These are phyloP conservation scores for Zoysia matrella DNA, from an alignment of 202 grass and related monocot genomes.

Conservation along the genomic window DNA sequence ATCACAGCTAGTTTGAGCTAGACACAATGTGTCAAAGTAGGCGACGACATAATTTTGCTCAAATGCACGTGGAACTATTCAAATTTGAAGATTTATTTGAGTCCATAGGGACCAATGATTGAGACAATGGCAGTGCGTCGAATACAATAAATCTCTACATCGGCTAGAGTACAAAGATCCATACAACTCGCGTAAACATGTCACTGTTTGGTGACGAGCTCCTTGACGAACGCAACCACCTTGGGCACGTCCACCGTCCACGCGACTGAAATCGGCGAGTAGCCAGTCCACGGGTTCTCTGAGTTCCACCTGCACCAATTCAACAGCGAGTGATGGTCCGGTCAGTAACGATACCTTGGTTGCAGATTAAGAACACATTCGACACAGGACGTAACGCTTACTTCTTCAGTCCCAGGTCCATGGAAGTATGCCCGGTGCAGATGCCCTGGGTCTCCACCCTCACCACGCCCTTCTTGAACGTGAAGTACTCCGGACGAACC, in stretches of 20 bases:
- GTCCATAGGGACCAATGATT: too few relatives aligned
- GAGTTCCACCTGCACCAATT: constrained; percentile 65
- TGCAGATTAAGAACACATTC: not conserved
- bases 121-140: not conserved
- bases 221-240: constrained; percentile 66
- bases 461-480: constrained; percentile 30
- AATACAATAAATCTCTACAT: constrained; percentile 18
- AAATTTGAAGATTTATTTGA: too few relatives aligned
- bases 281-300: constrained; percentile 69
- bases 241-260: constrained; percentile 80
- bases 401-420: constrained; percentile 82
- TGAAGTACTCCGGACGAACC: constrained; percentile 71
- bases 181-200: not conserved
- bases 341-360: too few relatives aligned
- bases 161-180: not conserved
- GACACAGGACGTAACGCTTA: not conserved
- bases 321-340: not conserved
- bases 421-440: constrained; percentile 74
- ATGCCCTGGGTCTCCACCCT: constrained; percentile 89
- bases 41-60: too few relatives aligned
- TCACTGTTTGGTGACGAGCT: constrained; percentile 60
- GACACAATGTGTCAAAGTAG: too few relatives aligned
- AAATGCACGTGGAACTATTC: too few relatives aligned
- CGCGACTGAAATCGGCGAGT: constrained; percentile 71
- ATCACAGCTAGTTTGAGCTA: too few relatives aligned